Percentiles rank a stretch among this genome's conserved stretches.
Evolutionary conservation across 176 grass and related monocot species (phyloP).

Genomic region (Phyllostachys edulis): DNA sequence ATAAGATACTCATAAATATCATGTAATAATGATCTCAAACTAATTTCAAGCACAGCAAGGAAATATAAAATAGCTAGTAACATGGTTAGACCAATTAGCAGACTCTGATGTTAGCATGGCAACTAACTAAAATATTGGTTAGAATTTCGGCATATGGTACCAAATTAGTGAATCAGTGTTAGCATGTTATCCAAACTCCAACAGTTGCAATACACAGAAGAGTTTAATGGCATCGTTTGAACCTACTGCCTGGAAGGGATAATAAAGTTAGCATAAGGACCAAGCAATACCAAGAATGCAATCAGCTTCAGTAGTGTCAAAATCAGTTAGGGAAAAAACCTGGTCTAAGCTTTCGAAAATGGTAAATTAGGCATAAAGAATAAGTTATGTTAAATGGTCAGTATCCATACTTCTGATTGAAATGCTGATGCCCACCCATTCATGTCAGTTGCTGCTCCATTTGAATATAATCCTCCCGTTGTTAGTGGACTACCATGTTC

Average conservation of each 20-base stretch:
- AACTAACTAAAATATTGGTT: slow-evolving; percentile 22
- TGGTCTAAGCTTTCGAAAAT: slow-evolving; percentile 48
- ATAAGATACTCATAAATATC: slow-evolving; percentile 16
- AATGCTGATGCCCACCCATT: slow-evolving; percentile 86
- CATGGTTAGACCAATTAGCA: slow-evolving; percentile 35
- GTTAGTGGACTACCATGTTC: slow-evolving; percentile 99
- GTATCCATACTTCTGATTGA: slow-evolving; percentile 99
- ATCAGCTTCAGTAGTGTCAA: slow-evolving; percentile 38
- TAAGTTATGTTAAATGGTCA: slow-evolving; percentile 96
- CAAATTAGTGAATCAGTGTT: slow-evolving; percentile 44
- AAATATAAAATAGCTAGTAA: slow-evolving; percentile 23
- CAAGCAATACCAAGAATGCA: slow-evolving; percentile 20
- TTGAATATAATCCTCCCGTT: slow-evolving; percentile 82
- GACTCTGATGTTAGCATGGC: slow-evolving; percentile 47
- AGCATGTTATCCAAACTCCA: slow-evolving; percentile 47
- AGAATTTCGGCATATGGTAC: slow-evolving; percentile 4
- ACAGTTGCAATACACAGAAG: slow-evolving; percentile 20
- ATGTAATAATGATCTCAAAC: slow-evolving; percentile 18
- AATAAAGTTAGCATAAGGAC: slow-evolving; percentile 31
- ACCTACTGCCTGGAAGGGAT: slow-evolving; percentile 40
- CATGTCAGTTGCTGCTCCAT: slow-evolving; percentile 75
- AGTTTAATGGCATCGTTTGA: slow-evolving; percentile 43
- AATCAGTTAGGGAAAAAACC: slow-evolving; percentile 66
- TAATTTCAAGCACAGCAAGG: slow-evolving; percentile 13
- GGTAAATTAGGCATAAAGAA: slow-evolving; percentile 78